Evolutionary conservation across 352 stramenopile genomes (phyloP).

Genomic region (Pythium coloratum): DNA sequence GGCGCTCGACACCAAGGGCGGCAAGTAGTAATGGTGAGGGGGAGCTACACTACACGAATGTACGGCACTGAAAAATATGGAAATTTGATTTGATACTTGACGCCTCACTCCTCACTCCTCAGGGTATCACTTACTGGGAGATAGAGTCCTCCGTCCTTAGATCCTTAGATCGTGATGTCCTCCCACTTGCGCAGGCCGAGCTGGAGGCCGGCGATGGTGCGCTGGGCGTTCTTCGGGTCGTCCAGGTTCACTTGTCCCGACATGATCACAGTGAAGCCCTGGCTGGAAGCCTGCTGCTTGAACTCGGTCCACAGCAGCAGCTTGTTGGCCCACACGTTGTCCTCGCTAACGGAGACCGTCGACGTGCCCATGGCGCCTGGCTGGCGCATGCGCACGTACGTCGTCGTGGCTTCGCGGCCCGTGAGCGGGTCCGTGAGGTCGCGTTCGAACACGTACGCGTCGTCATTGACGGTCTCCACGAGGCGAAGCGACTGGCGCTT

Average conservation of each 20-base stretch:
- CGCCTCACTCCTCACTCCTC: no score
- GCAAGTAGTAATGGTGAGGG: background rate
- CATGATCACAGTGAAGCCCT: background rate
- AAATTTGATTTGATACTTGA: no score
- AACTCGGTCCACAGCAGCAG: background rate
- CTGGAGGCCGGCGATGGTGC: background rate
- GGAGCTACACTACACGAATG: background rate
- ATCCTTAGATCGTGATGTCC: background rate
- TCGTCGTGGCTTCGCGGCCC: background rate
- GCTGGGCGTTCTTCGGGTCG: background rate
- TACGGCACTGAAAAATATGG: no score
- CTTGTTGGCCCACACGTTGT: background rate
- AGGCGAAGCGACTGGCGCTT: background rate
- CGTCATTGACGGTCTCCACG: background rate
- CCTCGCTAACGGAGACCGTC: background rate
- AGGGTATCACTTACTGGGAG: no score
- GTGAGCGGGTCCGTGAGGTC: background rate
- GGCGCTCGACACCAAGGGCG: slow-evolving; percentile 44
- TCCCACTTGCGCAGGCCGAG: background rate
- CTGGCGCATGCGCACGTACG: background rate
- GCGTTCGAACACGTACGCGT: slow-evolving; percentile 1
- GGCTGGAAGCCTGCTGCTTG: background rate
- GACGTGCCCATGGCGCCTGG: background rate
- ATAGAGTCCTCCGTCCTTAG: no score
- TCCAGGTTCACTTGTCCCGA: background rate